Evolutionary conservation across 2,329 filamentous ascomycete species (phyloP).

Genomic region (Ophiosphaerella korrae): DNA sequence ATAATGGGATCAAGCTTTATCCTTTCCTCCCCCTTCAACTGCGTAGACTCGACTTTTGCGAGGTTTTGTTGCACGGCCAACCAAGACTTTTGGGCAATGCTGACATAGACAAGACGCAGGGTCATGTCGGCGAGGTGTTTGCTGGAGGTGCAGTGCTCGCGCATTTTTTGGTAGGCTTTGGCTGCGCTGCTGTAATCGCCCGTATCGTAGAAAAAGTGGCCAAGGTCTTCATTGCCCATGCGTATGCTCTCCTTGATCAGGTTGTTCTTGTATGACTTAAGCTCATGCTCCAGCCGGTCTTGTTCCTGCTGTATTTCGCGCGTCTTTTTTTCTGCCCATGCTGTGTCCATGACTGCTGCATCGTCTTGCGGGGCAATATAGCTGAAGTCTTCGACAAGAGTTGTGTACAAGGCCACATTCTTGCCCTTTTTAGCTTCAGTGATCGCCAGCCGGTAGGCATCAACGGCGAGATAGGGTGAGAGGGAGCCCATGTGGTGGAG

Average conservation of each 20-base stretch:
- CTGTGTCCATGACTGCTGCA: constrained; percentile 68
- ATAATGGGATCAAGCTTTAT: constrained; percentile 68
- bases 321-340: constrained; percentile 75
- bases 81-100: constrained; percentile 80
- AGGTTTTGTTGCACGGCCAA: constrained; percentile 66
- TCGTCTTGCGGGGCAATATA: constrained; percentile 68
- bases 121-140: constrained; percentile 84
- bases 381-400: constrained; percentile 69
- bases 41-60: constrained; percentile 60
- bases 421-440: constrained; percentile 75
- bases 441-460: constrained; percentile 80
- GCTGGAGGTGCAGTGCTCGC: constrained; percentile 82
- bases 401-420: constrained; percentile 73
- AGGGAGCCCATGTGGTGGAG: constrained; percentile 80
- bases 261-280: constrained; percentile 95
- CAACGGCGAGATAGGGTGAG: constrained; percentile 75
- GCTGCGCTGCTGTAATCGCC: constrained; percentile 75
- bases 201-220: constrained; percentile 77
- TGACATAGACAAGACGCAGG: constrained; percentile 76
- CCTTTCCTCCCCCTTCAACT: constrained; percentile 63
- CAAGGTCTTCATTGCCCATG: constrained; percentile 93
- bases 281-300: constrained; percentile 77
- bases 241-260: constrained; percentile 95
- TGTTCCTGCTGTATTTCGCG: constrained; percentile 72
- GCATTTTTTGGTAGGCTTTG: constrained; percentile 84